Percentiles rank a stretch among this genome's conserved stretches.
phyloP scores from a whole-genome alignment of 106 monocot genomes.

The Dendrobium huoshanense region DNA sequence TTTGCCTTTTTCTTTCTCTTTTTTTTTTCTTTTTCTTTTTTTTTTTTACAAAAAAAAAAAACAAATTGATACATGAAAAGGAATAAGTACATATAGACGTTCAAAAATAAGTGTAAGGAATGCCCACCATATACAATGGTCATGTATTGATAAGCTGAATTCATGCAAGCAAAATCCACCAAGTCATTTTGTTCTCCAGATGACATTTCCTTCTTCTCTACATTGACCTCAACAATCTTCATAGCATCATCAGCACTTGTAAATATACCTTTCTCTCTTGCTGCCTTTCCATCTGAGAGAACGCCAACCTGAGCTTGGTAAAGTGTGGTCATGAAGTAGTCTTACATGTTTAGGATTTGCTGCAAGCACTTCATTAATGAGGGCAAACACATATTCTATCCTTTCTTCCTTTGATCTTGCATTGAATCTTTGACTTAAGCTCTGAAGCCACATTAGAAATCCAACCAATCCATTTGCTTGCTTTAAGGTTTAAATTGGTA shows the following conservation, averaged over 20 bases:
- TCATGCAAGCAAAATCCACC: too few species aligned
- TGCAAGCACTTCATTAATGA: conserved; percentile 95
- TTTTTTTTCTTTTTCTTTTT: too few species aligned
- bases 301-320: conserved; percentile 39
- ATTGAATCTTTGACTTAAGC: conserved; percentile 36
- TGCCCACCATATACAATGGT: too few species aligned
- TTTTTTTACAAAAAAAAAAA: too few species aligned
- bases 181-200: too few species aligned
- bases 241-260: conserved; percentile 69
- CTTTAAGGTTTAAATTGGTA: conserved; percentile 45
- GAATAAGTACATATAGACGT: too few species aligned
- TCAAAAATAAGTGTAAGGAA: too few species aligned
- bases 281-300: conserved; percentile 60
- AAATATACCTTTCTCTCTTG: conserved; percentile 45
- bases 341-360: conserved; percentile 83
- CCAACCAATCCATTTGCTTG: conserved; percentile 38
- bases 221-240: background rate
- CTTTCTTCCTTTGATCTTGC: conserved; percentile 43
- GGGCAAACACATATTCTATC: conserved; percentile 89
- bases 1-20: too few species aligned
- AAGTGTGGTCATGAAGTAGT: conserved; percentile 81
- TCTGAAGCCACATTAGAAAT: conserved; percentile 25
- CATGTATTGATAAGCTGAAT: too few species aligned
- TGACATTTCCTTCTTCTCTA: too few species aligned
- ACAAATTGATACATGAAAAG: too few species aligned